phyloP scores from a whole-genome alignment of 192 early-diverging fungal genomes.

The Coemansia sp. region DNA sequence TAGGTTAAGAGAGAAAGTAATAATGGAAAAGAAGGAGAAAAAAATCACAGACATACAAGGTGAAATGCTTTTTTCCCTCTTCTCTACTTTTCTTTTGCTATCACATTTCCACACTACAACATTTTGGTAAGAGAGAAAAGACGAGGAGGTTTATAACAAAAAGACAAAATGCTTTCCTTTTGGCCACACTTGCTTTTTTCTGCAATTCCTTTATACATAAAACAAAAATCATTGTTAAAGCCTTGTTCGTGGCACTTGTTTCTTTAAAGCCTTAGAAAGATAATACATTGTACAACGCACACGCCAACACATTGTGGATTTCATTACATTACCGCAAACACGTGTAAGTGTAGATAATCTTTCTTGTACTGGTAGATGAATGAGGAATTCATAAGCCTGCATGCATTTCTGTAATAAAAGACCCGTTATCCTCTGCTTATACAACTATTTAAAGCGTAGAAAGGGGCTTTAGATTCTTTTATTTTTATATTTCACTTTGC shows the following conservation, averaged over 20 bases:
- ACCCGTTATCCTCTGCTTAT: too few species aligned
- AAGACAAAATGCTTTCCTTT: background rate
- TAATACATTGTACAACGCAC: background rate
- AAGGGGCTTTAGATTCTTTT: too few species aligned
- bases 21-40: background rate
- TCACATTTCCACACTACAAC: too few species aligned
- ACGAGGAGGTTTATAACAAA: background rate
- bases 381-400: too few species aligned
- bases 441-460: too few species aligned
- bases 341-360: too few species aligned
- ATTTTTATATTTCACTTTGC: too few species aligned
- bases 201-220: background rate
- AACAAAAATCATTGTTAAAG: background rate
- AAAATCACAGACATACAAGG: background rate
- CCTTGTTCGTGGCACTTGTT: background rate
- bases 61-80: background rate
- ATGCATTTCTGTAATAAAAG: too few species aligned
- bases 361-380: too few species aligned
- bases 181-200: background rate
- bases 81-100: background rate
- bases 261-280: conserved; percentile 3
- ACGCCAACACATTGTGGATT: background rate
- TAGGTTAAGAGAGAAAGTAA: background rate
- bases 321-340: too few species aligned
- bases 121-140: background rate